Percentiles rank a stretch among this genome's conserved stretches.
These are phyloP conservation scores for Hymenochaete sp. DNA, from an alignment of 1,284 basidiomycete genomes.

Conservation along the genomic window DNA sequence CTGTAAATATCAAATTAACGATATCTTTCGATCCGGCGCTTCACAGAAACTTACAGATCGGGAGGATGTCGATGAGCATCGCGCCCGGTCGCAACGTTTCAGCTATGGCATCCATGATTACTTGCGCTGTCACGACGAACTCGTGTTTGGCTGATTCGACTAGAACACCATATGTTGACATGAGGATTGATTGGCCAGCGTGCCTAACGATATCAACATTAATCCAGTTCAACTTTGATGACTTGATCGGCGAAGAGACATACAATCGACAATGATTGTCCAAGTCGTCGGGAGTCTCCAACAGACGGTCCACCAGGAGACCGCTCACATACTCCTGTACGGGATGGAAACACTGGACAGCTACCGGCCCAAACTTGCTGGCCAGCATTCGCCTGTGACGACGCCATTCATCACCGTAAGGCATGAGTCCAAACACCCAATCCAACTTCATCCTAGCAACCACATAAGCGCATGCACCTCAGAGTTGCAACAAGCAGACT, in stretches of 20 bases:
- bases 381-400: constrained; percentile 22
- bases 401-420: constrained; percentile 13
- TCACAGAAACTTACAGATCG: constrained; percentile 34
- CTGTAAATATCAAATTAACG: constrained; percentile 30
- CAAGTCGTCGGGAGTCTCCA: constrained; percentile 21
- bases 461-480: too few species aligned
- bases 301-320: constrained; percentile 20
- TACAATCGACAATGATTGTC: constrained; percentile 23
- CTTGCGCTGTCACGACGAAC: constrained; percentile 21
- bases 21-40: too few species aligned
- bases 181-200: constrained; percentile 10
- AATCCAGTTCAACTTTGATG: not conserved
- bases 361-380: constrained; percentile 21
- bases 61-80: constrained; percentile 52
- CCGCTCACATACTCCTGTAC: constrained; percentile 20
- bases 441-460: constrained; percentile 9
- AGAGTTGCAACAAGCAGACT: too few species aligned
- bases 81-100: constrained; percentile 39
- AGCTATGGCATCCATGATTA: constrained; percentile 24
- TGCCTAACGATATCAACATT: constrained; percentile 2
- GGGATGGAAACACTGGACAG: constrained; percentile 19
- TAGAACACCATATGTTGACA: constrained; percentile 8
- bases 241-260: constrained; percentile 1
- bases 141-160: constrained; percentile 4
- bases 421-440: constrained; percentile 13